phyloP scores from a whole-genome alignment of 805 yeast genomes.

The Candida nonsorbophila region DNA sequence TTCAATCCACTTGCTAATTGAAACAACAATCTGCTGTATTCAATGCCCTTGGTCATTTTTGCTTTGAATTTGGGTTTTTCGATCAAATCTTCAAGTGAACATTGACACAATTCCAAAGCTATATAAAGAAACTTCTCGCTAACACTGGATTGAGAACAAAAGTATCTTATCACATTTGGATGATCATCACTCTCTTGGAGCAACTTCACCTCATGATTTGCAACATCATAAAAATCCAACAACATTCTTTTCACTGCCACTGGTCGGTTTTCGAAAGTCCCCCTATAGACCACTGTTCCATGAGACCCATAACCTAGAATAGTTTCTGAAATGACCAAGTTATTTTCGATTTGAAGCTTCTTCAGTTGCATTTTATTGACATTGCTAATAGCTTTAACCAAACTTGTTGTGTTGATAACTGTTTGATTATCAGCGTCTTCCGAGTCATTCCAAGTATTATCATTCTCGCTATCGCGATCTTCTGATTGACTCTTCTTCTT shows the following conservation, averaged over 20 bases:
- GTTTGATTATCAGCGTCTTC: conserved; percentile 6
- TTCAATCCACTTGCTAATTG: conserved; percentile 84
- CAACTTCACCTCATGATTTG: conserved; percentile 83
- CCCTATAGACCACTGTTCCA: conserved; percentile 91
- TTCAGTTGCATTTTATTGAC: conserved; percentile 15
- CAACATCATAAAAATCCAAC: conserved; percentile 88
- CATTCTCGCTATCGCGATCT: conserved; percentile 5
- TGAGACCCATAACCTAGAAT: conserved; percentile 95
- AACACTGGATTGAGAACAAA: conserved; percentile 79
- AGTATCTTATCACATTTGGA: conserved; percentile 90
- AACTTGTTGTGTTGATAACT: conserved; percentile 21
- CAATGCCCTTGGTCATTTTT: neutral
- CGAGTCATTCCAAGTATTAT: conserved; percentile 21
- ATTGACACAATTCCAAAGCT: conserved; percentile 87
- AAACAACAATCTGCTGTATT: conserved; percentile 48
- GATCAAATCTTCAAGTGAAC: conserved; percentile 81
- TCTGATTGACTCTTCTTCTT: conserved; percentile 32
- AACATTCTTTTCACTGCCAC: conserved; percentile 96
- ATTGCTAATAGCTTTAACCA: conserved; percentile 16
- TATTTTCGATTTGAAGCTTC: conserved; percentile 41
- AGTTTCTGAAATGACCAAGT: conserved; percentile 59
- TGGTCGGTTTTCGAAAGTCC: conserved; percentile 85
- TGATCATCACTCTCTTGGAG: conserved; percentile 95
- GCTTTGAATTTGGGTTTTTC: conserved; percentile 45
- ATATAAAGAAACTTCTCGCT: conserved; percentile 79